A percentile compares a stretch with the other conserved stretches of the same genome.
These are phyloP conservation scores for Scedosporium dehoogii DNA, from an alignment of 2,329 filamentous ascomycete species.

Conservation along the genomic window DNA sequence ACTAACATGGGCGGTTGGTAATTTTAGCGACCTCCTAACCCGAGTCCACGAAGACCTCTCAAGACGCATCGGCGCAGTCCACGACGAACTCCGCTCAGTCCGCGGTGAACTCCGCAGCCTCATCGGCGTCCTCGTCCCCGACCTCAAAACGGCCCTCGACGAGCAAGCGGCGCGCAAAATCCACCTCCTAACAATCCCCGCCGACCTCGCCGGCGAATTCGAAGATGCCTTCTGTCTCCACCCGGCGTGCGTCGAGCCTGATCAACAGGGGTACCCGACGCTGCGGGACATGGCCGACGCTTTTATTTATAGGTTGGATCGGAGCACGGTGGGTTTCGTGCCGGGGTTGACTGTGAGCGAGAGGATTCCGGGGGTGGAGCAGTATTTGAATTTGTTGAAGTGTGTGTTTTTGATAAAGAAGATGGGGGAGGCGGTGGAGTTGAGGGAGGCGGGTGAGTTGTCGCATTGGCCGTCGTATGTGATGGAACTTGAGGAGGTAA, in stretches of 20 bases:
- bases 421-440: constrained; percentile 9
- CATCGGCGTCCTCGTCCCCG: constrained; percentile 13
- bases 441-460: constrained; percentile 11
- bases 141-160: constrained; percentile 11
- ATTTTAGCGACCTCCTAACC: constrained; percentile 20
- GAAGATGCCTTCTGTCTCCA: constrained; percentile 15
- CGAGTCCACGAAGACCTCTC: constrained; percentile 16
- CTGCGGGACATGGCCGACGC: constrained; percentile 20
- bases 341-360: constrained; percentile 18
- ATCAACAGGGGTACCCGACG: neutral
- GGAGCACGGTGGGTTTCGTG: constrained; percentile 14
- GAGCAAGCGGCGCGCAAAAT: constrained; percentile 8
- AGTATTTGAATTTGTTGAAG: constrained; percentile 23
- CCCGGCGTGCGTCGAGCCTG: constrained; percentile 4
- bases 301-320: constrained; percentile 19
- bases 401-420: constrained; percentile 20
- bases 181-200: constrained; percentile 12
- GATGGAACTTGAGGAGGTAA: constrained; percentile 21
- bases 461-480: constrained; percentile 26
- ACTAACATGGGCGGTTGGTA: neutral
- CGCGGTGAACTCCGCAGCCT: constrained; percentile 12
- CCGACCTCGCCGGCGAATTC: constrained; percentile 14
- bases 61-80: constrained; percentile 7
- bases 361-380: constrained; percentile 12
- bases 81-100: constrained; percentile 12